A percentile compares a stretch with the other conserved stretches of the same genome.
Conservation (phyloP, 768 basidiomycete genomes). For the Clitopilus passeckerianus region DNA sequence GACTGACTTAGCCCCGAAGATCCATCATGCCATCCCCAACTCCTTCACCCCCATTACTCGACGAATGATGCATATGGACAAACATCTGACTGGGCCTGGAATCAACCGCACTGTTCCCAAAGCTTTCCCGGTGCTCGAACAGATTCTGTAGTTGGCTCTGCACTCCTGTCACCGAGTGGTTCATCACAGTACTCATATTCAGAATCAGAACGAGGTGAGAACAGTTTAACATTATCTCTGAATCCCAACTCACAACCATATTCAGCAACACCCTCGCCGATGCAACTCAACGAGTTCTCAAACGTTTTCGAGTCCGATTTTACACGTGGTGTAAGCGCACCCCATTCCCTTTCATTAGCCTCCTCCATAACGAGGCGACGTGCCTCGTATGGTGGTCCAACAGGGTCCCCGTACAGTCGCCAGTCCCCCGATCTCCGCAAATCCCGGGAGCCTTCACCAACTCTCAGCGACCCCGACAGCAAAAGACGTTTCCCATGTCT, state of each 20-base stretch:
- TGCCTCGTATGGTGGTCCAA: neutral
- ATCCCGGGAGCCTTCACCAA: slow-evolving; percentile 28
- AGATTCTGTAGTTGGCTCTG: neutral
- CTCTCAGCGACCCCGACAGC: slow-evolving; percentile 26
- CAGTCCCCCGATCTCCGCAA: slow-evolving; percentile 7
- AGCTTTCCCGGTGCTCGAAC: neutral
- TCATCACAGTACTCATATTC: slow-evolving; percentile 20
- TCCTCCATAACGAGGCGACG: slow-evolving; percentile 8
- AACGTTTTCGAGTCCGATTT: slow-evolving; percentile 29
- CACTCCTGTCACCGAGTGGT: slow-evolving; percentile 13
- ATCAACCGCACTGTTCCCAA: neutral
- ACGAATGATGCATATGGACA: neutral
- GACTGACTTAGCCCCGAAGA: neutral
- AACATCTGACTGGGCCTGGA: neutral
- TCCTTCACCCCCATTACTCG: neutral
- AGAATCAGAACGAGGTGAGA: slow-evolving; percentile 24
- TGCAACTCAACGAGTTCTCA: slow-evolving; percentile 22
- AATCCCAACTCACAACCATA: neutral
- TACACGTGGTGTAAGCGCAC: slow-evolving; percentile 1
- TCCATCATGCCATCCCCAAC: neutral
- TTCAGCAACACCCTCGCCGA: slow-evolving; percentile 27
- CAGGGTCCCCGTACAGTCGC: slow-evolving; percentile 6
- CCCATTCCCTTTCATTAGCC: slow-evolving; percentile 3
- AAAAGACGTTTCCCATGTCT: slow-evolving; percentile 44
- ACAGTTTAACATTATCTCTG: neutral